Base-by-base conservation (phyloP, 352 stramenopile genomes). In the Phytophthora pisi region DNA sequence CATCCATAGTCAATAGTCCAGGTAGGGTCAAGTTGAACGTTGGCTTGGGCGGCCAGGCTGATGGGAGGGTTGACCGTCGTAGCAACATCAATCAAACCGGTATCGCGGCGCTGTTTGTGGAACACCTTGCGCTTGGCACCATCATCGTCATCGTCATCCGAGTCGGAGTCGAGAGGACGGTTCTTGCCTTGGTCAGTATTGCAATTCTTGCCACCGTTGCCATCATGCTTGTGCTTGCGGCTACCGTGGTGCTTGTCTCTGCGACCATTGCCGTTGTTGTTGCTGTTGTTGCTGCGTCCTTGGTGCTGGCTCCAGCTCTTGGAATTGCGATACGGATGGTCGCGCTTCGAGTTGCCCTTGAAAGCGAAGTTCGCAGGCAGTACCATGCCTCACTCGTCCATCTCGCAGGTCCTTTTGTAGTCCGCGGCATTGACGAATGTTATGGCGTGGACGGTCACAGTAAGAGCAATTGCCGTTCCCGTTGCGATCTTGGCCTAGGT, bases 1-100 rank as follows among this genome's bases (percentile, higher is more conserved):
- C 54, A 69, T 7, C 47, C 51, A 34, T 1, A 56, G 43, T 67
- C 60, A n/a, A 61, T 55, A 15, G 51, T 56, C 60, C 50, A 67
- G 7, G 51, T 50, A 13, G 51, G 28, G 24, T 67, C 60, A 4
- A 36, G 20, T 3, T 28, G 4, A 3, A 31, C 10, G 5, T 51
- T 51, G 31, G 34, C 47, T 46, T 40, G 13, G 23, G 34, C 34
- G 2, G 57, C 5, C n/a, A 64, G 26, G 23, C 42, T 61, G 2
- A 46, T 3, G 0, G 15, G 54, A 5, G 54, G 42, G 18, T 62
- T 62, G 16, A 49, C n/a, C 15, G 55, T 28, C 6, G 43, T 47
- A n/a, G 43, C 42, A 11, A 62, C 55, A 8, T 30, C 55, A n/a
- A 54, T 62, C 3, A 62, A 9, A 7, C 43, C 54, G 7, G 31